Base-by-base conservation (phyloP, 1,139 yeast genomes). In the Blastobotrys buckinghamii region DNA sequence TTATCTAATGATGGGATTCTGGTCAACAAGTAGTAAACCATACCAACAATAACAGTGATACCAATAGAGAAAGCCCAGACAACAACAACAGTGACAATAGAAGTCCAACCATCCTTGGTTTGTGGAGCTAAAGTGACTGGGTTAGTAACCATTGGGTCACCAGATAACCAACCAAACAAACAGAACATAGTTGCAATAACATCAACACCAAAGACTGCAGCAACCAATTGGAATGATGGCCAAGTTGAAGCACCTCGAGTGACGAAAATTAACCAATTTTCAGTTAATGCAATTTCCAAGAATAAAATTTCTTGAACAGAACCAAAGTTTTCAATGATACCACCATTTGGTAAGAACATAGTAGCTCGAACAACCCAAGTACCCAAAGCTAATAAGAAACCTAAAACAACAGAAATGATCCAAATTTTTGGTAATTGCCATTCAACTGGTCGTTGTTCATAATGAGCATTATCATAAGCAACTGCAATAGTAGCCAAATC, bases 181-280 rank as follows among this genome's bases (percentile, higher is more conserved):
- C 87, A 75, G 81, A 87, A 87, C 82, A 86, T 81, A 58, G 95
- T 87, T 61, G 96, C 94, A 64, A 87, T 74, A 77, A 86, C 74
- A 75, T 87, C 95, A 69, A 87, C 96, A 69, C 75, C 76, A 66
- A 85, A 77, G 67, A 87, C 95, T 66, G 96, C 96, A 78, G 94
- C 95, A 65, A 90, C 68, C 75, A 87, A 82, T 79, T 87, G 95
- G 95, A 95, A 87, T 47, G 95, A 86, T 77, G 96, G 96, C 95
- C 95, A 86, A 90, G 87, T 86, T 69, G 94, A 94, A 78, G 95
- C 95, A 70, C 95, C 95, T 37, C 87, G 79, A 63, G 87, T 81
- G 62, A 81, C 76, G 79, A 81, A 81, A 72, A 81, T 81, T 67
- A 81, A 77, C 87, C 87, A 81, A 76, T 81, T 81, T 75, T 81